phyloP scores from a whole-genome alignment of 495 filamentous ascomycete genomes.

The Trichoderma parareesei region DNA sequence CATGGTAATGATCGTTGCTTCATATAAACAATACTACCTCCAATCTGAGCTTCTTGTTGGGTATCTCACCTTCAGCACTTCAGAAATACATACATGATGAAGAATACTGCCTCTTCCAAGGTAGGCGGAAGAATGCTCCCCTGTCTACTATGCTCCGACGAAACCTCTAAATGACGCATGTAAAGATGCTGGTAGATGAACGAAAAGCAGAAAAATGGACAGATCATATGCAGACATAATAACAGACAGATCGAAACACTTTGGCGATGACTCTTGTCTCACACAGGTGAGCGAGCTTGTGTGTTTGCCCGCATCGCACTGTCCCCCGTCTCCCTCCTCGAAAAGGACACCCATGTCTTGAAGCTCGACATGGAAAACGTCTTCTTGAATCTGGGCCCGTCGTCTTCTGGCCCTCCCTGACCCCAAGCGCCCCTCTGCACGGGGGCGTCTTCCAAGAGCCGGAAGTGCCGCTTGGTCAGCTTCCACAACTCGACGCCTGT shows the following conservation, averaged over 20 bases:
- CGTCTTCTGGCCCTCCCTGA: slow-evolving; percentile 31
- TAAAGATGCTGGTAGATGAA: not conserved
- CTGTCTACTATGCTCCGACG: not conserved
- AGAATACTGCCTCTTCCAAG: not conserved
- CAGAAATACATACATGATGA: not conserved
- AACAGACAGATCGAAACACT: not conserved
- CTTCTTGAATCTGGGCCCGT: slow-evolving; percentile 24
- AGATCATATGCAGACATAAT: not conserved
- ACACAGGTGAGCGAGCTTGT: not conserved
- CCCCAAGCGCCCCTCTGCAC: slow-evolving; percentile 32
- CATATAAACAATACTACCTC: not conserved
- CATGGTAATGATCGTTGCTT: not conserved
- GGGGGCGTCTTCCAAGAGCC: slow-evolving; percentile 36
- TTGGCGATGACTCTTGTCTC: too few species aligned
- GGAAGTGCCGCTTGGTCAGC: slow-evolving; percentile 45
- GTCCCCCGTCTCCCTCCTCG: slow-evolving; percentile 21
- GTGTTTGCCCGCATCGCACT: slow-evolving; percentile 16
- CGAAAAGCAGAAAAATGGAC: not conserved
- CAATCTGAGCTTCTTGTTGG: not conserved
- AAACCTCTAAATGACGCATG: not conserved
- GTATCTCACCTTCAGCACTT: not conserved
- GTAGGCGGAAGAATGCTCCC: not conserved
- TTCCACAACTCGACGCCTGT: slow-evolving; percentile 61
- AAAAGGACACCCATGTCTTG: slow-evolving; percentile 27
- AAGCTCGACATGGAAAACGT: slow-evolving; percentile 35